These are phyloP conservation scores for Cutaneotrichosporon mucoides DNA, from an alignment of 1,284 basidiomycete species.

Conservation along the genomic window DNA sequence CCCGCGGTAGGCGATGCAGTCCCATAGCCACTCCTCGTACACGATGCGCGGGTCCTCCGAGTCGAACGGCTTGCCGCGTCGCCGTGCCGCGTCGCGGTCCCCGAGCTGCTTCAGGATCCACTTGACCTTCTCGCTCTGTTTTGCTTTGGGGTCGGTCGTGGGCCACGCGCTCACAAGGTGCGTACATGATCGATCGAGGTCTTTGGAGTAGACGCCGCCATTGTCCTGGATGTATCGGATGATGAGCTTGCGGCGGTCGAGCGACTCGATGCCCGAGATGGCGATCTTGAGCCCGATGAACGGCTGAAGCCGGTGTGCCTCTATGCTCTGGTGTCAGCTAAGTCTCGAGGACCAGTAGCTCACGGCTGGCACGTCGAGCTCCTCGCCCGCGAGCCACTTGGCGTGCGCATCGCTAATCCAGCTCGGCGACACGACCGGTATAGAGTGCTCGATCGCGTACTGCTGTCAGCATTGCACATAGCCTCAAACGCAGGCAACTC, in stretches of 20 bases:
- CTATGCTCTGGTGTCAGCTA: conserved; percentile 19
- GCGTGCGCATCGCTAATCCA: conserved; percentile 39
- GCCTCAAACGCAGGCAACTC: conserved; percentile 6
- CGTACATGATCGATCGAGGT: conserved; percentile 43
- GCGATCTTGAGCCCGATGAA: conserved; percentile 39
- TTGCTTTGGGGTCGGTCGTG: conserved; percentile 29
- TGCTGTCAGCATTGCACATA: conserved; percentile 13
- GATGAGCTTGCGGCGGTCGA: conserved; percentile 39
- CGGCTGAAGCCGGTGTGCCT: conserved; percentile 28
- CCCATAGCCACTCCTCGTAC: conserved; percentile 50
- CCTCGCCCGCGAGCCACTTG: conserved; percentile 29
- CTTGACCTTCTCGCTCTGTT: conserved; percentile 43
- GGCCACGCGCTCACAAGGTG: conserved; percentile 42
- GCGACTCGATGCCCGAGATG: conserved; percentile 42
- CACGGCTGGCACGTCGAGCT: conserved; percentile 27
- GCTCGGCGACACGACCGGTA: conserved; percentile 37
- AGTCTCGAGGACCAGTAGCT: not conserved
- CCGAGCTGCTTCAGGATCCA: conserved; percentile 38
- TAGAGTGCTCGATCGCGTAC: conserved; percentile 41
- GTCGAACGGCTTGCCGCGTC: conserved; percentile 29
- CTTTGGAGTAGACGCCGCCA: conserved; percentile 46
- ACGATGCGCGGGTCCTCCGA: conserved; percentile 38
- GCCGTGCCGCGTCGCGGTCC: conserved; percentile 24
- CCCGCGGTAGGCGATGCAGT: conserved; percentile 43
- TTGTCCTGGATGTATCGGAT: conserved; percentile 32